These are phyloP conservation scores for Cystofilobasidium bisporidii DNA, from an alignment of 768 basidiomycete species.

Conservation along the genomic window DNA sequence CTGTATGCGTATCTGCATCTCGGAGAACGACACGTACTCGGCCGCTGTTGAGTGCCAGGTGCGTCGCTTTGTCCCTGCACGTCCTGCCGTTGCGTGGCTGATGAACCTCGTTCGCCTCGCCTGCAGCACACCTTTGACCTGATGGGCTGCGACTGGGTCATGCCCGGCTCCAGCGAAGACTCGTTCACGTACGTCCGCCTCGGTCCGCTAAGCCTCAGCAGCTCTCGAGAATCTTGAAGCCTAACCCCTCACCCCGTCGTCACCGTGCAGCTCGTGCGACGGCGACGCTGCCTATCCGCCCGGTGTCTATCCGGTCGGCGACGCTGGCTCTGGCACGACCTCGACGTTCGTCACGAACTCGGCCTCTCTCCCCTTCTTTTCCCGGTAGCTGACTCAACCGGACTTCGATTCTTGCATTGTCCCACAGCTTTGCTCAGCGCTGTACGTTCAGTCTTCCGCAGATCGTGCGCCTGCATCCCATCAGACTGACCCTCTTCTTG, in stretches of 20 bases:
- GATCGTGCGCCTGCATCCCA: no score
- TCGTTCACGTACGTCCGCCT: conserved; percentile 34
- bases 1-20: conserved; percentile 46
- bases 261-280: conserved; percentile 6
- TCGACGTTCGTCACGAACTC: conserved; percentile 41
- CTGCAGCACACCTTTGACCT: conserved; percentile 17
- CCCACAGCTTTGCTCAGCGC: no score
- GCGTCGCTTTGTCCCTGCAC: conserved; percentile 4
- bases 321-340: conserved; percentile 43
- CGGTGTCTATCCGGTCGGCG: conserved; percentile 46
- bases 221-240: no score
- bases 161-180: conserved; percentile 36
- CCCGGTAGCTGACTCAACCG: no score
- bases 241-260: no score
- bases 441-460: no score
- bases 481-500: no score
- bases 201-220: no score
- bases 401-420: no score
- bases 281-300: conserved; percentile 42
- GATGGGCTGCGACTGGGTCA: conserved; percentile 20
- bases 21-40: conserved; percentile 39
- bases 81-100: not conserved
- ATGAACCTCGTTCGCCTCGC: no score
- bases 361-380: no score
- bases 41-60: conserved; percentile 40